Base-by-base conservation (phyloP, 768 basidiomycete genomes). In the Gelatoporia subvermispora region DNA sequence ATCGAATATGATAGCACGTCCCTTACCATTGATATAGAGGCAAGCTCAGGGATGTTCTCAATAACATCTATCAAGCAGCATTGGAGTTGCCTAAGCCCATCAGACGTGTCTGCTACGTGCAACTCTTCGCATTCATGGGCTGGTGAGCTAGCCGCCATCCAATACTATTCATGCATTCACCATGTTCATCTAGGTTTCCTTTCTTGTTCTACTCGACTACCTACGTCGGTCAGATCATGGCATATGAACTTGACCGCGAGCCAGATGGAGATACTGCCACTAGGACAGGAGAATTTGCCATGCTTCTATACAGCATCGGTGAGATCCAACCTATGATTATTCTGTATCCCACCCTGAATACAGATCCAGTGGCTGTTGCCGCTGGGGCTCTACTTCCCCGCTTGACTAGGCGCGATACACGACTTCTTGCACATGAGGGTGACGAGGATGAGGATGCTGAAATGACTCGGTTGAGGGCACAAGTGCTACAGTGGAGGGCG, bases 201-300 rank as follows among this genome's bases (percentile, higher is more conserved):
- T 97, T 93, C 72, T 72, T 96, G 35, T 96, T 97, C 67, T 93
- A 92, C 58, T 91, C 89, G 15, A 97, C 94, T 8, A 94, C 93
- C 1, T 97, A 94, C 62, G 77, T 97, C 47, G 92, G 92, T 4
- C 93, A 96, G 68, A 74, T 96, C 17, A 93, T 97, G 92, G 92
- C 92, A 8, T 74, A 82, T 46, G 84, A 95, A 64, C 61, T 78
- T 2, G 76, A 75, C 13, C 58, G 68, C 46, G 90, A 93, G 54
- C 93, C 93, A 9, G 81, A 93, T 60, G 71, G 77, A 21, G 93
- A 95, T 31, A 50, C 78, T n/a, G 93, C 93, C 0, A 92, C 88
- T 2, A 75, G 92, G 25, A 84, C 75, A 4, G 94, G 94, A 34
- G 88, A 88, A 60, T 76, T 94, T 52, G 93, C 93, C 2, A 82